These are phyloP conservation scores for Lumnitzera racemosa DNA, from an alignment of 345 rosid species.

Conservation along the genomic window DNA sequence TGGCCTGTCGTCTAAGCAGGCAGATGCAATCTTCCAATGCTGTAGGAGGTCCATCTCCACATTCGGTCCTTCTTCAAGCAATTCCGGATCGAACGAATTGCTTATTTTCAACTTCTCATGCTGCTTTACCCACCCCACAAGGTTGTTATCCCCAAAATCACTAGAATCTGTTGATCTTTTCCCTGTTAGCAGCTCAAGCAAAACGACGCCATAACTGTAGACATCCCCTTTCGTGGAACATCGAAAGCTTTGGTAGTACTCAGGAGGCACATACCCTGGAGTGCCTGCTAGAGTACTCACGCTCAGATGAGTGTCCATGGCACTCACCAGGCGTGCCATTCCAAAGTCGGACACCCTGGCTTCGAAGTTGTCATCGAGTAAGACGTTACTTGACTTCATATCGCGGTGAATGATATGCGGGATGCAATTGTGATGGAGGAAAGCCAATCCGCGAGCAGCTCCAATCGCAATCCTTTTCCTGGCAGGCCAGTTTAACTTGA, in stretches of 20 bases:
- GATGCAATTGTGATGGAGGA: conserved; percentile 93
- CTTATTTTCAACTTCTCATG: conserved; percentile 49
- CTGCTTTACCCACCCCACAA: conserved; percentile 95
- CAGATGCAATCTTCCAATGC: conserved; percentile 72
- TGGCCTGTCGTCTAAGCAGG: conserved; percentile 89
- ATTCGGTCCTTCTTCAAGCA: conserved; percentile 25
- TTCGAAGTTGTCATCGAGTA: conserved; percentile 78
- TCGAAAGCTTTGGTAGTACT: conserved; percentile 92
- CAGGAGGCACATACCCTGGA: conserved; percentile 97
- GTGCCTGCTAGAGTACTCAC: conserved; percentile 98
- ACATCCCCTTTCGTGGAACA: conserved; percentile 97
- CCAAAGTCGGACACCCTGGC: conserved; percentile 98
- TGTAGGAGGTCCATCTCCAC: conserved; percentile 54
- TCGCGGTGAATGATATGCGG: conserved; percentile 97
- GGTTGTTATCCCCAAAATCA: conserved; percentile 86
- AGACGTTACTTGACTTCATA: conserved; percentile 97
- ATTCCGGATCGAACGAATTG: conserved; percentile 62
- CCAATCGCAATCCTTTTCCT: conserved; percentile 91
- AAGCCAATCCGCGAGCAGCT: conserved; percentile 92
- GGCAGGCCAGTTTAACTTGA: conserved; percentile 59
- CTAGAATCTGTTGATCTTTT: conserved; percentile 79
- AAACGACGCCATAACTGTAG: conserved; percentile 87
- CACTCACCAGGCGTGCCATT: conserved; percentile 93
- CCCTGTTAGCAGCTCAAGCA: conserved; percentile 91
- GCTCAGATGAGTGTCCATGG: conserved; percentile 88